Base-by-base conservation (phyloP, 139 green algal species). In the Chlorella sp. region DNA sequence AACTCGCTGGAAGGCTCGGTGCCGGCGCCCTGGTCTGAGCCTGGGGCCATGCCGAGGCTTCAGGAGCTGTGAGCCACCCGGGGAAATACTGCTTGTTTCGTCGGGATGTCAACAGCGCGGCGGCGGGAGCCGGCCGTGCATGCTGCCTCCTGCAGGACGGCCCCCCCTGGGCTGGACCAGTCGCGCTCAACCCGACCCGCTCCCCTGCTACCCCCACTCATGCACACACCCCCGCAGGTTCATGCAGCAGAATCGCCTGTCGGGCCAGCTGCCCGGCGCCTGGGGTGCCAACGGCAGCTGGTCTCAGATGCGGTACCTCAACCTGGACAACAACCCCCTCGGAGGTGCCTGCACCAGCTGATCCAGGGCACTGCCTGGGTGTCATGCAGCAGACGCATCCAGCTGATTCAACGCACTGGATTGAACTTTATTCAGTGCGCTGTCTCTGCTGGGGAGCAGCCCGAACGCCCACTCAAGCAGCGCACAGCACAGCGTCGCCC, bases 1-100 rank as follows among this genome's bases (percentile, higher is more conserved):
- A 88, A 88, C 77, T 44, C 17, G 14, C 36, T 85, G n/a, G 76
- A 51, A 0, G 84, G 84, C 8, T 30, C 38, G 30, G n/a, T 86
- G 9, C 81, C 81, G 0, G 26, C 40, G 0, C 20, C 38, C 0
- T 86, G 81, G 81, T 11, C 36, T 40, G 32, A 64, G 6, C 81
- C 81, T 0, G 40, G 43, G 11, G 81, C 81, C 51, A 73, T 86
- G 70, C 28, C 7, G 2, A 38, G 24, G 30, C 70, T 86, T 11
- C 73, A 80, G 22, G 81, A 86, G 72, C 70, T 86, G 81, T 86
- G 81, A 73, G 81, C 30, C 26, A 6, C 1, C 24, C 2, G 46
- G 38, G 36, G 1, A 34, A 20, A 4, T 51, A 32, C 43, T 13
- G 17, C 8, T 17, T 44, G 28, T 11, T 16, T 28, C 11, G 73